phyloP scores from a whole-genome alignment of 2,329 filamentous ascomycete genomes.

The Colletotrichum caudatum region DNA sequence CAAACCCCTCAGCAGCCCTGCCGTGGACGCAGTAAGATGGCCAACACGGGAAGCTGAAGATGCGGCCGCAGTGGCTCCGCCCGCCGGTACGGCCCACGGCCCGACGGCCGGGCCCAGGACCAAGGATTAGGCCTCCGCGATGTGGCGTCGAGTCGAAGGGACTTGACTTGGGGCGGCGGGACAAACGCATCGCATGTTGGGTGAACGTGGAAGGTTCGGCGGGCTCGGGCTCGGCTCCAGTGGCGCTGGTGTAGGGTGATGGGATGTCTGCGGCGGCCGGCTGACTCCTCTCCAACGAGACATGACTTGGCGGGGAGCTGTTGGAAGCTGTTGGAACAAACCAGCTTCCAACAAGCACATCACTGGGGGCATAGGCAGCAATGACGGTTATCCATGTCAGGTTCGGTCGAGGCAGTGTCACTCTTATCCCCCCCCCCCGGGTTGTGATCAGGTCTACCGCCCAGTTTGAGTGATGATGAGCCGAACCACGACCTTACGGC shows the following conservation, averaged over 20 bases:
- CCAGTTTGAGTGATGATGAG: background rate
- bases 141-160: constrained; percentile 9
- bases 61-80: constrained; percentile 7
- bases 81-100: constrained; percentile 8
- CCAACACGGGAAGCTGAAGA: background rate
- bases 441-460: background rate
- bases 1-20: background rate
- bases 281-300: background rate
- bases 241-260: background rate
- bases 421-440: background rate
- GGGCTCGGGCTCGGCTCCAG: background rate
- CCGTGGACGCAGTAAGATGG: background rate
- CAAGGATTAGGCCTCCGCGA: background rate
- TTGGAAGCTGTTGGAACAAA: constrained; percentile 5
- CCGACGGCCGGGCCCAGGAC: background rate
- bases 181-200: background rate
- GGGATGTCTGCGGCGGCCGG: background rate
- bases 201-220: background rate
- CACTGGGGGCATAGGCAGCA: background rate
- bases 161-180: background rate
- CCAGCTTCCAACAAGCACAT: background rate
- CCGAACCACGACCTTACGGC: background rate
- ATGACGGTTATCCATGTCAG: background rate
- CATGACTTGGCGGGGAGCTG: background rate
- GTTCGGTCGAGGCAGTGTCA: background rate